Conservation (phyloP, 805 yeast species). For the Pichia sporocuriosa region DNA sequence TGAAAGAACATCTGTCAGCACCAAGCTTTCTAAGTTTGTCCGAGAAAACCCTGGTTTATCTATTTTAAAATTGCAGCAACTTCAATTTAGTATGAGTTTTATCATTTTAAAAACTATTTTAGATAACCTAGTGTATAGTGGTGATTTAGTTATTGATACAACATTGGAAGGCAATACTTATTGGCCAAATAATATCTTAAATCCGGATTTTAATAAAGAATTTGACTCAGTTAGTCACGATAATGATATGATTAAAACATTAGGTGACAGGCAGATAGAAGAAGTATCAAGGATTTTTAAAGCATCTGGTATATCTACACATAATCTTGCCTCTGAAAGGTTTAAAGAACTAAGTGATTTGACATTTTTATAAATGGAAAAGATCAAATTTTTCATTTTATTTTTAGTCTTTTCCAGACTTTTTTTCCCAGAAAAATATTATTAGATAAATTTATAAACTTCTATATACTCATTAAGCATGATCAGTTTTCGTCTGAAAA, state of each 20-base stretch:
- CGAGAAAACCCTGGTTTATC: slow-evolving; percentile 22
- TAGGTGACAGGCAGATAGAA: neutral
- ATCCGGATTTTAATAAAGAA: neutral
- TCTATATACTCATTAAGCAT: too few relatives aligned
- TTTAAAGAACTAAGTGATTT: slow-evolving; percentile 4
- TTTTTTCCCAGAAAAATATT: too few relatives aligned
- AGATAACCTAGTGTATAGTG: slow-evolving; percentile 19
- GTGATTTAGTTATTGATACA: slow-evolving; percentile 25
- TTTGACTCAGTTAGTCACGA: neutral
- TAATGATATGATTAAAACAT: neutral
- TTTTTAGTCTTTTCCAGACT: neutral
- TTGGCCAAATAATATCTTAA: slow-evolving; percentile 25
- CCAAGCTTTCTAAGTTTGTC: slow-evolving; percentile 18
- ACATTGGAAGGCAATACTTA: slow-evolving; percentile 25
- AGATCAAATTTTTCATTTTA: neutral
- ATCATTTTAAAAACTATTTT: slow-evolving; percentile 26
- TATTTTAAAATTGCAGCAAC: slow-evolving; percentile 27
- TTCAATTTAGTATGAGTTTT: slow-evolving; percentile 24
- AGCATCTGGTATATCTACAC: neutral
- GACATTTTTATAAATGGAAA: neutral
- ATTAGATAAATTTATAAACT: too few relatives aligned
- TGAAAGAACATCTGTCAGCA: slow-evolving; percentile 20
- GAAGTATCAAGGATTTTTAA: neutral
- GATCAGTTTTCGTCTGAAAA: too few relatives aligned
- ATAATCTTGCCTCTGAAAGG: neutral